Evolutionary conservation across 1,284 basidiomycete species (phyloP).

Genomic region (Marasmius oreades): DNA sequence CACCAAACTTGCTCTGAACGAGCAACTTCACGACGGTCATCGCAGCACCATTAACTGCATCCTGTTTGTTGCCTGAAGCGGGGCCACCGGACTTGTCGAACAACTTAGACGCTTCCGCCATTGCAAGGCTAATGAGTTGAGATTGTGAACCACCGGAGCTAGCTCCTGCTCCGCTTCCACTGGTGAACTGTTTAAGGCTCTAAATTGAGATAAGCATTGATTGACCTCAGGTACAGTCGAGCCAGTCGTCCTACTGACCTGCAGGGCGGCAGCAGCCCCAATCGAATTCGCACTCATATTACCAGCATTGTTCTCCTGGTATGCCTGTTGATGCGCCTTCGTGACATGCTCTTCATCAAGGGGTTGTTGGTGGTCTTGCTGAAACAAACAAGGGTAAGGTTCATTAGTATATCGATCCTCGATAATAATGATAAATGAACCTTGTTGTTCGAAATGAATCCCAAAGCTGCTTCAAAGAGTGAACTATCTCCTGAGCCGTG

Average conservation of each 20-base stretch:
- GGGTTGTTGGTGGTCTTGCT: constrained; percentile 51
- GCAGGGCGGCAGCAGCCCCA: constrained; percentile 74
- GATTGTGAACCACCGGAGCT: constrained; percentile 38
- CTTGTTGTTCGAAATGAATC: constrained; percentile 49
- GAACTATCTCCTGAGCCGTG: constrained; percentile 45
- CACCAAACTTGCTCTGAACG: constrained; percentile 61
- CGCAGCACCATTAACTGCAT: constrained; percentile 77
- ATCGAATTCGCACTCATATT: constrained; percentile 55
- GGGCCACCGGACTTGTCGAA: constrained; percentile 70
- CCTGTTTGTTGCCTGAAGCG: constrained; percentile 71
- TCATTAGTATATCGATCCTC: background rate
- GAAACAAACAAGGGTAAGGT: background rate
- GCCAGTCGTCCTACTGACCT: constrained; percentile 40
- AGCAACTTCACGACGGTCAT: constrained; percentile 82
- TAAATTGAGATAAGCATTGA: background rate
- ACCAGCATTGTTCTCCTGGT: constrained; percentile 46
- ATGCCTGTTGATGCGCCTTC: constrained; percentile 58
- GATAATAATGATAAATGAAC: constrained; percentile 26
- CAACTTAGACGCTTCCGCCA: constrained; percentile 74
- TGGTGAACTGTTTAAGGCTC: background rate
- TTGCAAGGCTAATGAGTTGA: constrained; percentile 77
- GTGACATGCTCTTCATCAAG: constrained; percentile 68
- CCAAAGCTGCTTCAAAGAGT: constrained; percentile 50
- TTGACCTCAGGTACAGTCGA: background rate
- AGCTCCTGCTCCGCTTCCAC: background rate